Evolutionary conservation across 2,329 filamentous ascomycete genomes (phyloP).

Genomic region (Botrytis porri): DNA sequence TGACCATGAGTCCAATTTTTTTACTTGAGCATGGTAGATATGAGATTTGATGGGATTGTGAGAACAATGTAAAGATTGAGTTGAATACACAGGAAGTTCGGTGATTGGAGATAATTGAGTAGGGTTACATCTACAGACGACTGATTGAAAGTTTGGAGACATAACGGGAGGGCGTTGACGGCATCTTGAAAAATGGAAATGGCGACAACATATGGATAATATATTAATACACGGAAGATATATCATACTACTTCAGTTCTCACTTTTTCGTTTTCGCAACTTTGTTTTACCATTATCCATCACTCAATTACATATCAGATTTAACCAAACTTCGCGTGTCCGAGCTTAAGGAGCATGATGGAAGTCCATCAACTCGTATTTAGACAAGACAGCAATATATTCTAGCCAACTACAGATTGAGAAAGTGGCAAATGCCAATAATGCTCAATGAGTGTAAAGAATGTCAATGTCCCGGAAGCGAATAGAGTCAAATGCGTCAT

Average conservation of each 20-base stretch:
- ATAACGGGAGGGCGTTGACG: not conserved
- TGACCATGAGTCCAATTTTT: not conserved
- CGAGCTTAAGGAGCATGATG: no score
- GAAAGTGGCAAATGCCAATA: not conserved
- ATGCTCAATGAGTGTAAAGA: not conserved
- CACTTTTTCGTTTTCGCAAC: not conserved
- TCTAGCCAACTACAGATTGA: not conserved
- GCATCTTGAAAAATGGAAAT: not conserved
- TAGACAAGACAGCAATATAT: not conserved
- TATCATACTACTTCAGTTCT: not conserved
- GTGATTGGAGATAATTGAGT: not conserved
- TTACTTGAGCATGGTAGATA: not conserved
- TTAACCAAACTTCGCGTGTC: not conserved
- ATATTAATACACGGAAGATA: not conserved
- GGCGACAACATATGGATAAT: not conserved
- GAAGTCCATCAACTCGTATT: not conserved
- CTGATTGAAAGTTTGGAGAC: not conserved
- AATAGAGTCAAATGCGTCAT: not conserved
- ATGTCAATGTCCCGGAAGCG: not conserved
- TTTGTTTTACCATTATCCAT: not conserved
- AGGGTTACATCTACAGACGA: no score
- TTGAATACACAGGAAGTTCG: not conserved
- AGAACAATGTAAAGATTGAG: not conserved
- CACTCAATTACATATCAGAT: not conserved
- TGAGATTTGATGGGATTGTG: not conserved